Conservation (phyloP, 2,329 filamentous ascomycete species). For the Xylaria sp. region DNA sequence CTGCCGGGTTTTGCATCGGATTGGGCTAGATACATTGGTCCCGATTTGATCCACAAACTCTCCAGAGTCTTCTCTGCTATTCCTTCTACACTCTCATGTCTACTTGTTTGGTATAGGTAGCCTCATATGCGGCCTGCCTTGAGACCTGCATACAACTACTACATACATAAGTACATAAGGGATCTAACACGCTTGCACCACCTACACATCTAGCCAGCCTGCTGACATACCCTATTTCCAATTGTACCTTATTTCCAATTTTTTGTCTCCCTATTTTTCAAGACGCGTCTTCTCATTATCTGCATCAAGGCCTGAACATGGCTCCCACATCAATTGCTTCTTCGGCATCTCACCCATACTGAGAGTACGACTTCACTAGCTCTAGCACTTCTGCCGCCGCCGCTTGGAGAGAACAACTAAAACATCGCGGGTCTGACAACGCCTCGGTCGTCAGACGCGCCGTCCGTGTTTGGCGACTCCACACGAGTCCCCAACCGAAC, state of each 20-base stretch:
- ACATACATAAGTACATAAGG: conserved; percentile 26
- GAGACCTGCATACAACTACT: conserved; percentile 38
- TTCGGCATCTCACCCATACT: conserved; percentile 30
- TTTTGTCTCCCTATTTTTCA: conserved; percentile 10
- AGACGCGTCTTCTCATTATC: conserved; percentile 32
- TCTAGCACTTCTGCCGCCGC: conserved; percentile 9
- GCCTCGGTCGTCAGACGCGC: conserved; percentile 21
- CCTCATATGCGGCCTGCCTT: conserved; percentile 38
- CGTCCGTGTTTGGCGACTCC: conserved; percentile 44
- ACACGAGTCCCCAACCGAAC: conserved; percentile 45
- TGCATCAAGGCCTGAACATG: conserved; percentile 16
- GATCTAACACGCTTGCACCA: conserved; percentile 28
- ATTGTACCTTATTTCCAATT: conserved; percentile 11
- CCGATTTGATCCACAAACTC: conserved; percentile 26
- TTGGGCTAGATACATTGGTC: conserved; percentile 20
- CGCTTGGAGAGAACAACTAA: conserved; percentile 14
- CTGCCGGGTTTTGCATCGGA: conserved; percentile 27
- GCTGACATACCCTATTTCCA: conserved; percentile 26
- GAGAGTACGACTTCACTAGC: conserved; percentile 22
- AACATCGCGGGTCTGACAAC: conserved; percentile 23
- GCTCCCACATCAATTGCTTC: conserved; percentile 30
- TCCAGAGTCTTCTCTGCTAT: conserved; percentile 8
- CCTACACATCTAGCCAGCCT: conserved; percentile 9
- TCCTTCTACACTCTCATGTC: conserved; percentile 24
- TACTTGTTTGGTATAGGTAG: conserved; percentile 29